Evolutionary conservation across 2,329 filamentous ascomycete species (phyloP).

Genomic region (Sarocladiaceae sp.): DNA sequence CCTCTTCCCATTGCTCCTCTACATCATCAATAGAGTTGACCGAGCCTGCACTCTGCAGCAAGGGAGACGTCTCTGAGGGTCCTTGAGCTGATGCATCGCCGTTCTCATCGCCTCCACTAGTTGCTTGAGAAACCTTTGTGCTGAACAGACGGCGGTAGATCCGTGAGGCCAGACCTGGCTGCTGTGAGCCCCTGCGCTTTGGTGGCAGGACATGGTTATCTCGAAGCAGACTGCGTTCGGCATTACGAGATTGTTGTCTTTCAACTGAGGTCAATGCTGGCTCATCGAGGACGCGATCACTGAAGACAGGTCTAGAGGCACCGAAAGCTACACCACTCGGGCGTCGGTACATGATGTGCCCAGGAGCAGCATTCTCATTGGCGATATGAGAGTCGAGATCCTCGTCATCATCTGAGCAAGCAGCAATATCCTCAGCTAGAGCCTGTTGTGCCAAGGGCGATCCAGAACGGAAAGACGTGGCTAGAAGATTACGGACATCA

Average conservation of each 20-base stretch:
- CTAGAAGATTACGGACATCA: slow-evolving; percentile 12
- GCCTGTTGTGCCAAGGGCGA: slow-evolving; percentile 65
- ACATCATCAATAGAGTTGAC: slow-evolving; percentile 29
- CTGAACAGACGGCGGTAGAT: slow-evolving; percentile 50
- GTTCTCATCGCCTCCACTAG: slow-evolving; percentile 33
- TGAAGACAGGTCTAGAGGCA: slow-evolving; percentile 64
- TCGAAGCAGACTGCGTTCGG: slow-evolving; percentile 56
- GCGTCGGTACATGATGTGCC: slow-evolving; percentile 63
- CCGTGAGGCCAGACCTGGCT: slow-evolving; percentile 27
- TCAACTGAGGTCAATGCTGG: slow-evolving; percentile 50
- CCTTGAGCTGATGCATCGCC: slow-evolving; percentile 22
- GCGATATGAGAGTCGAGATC: slow-evolving; percentile 24
- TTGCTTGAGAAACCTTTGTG: slow-evolving; percentile 42
- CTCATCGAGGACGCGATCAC: slow-evolving; percentile 47
- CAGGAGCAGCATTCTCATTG: slow-evolving; percentile 32
- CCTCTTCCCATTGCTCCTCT: slow-evolving; percentile 78
- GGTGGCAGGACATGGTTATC: slow-evolving; percentile 64
- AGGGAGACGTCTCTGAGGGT: slow-evolving; percentile 35
- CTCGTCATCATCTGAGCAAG: slow-evolving; percentile 44
- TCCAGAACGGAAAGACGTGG: slow-evolving; percentile 49
- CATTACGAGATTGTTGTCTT: slow-evolving; percentile 50
- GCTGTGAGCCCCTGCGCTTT: slow-evolving; percentile 40
- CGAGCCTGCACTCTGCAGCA: slow-evolving; percentile 22
- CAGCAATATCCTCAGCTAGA: slow-evolving; percentile 62
- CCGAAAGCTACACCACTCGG: slow-evolving; percentile 74